Base-by-base conservation (phyloP, 2,329 filamentous ascomycete species). In the Geoglossum cookeanum region DNA sequence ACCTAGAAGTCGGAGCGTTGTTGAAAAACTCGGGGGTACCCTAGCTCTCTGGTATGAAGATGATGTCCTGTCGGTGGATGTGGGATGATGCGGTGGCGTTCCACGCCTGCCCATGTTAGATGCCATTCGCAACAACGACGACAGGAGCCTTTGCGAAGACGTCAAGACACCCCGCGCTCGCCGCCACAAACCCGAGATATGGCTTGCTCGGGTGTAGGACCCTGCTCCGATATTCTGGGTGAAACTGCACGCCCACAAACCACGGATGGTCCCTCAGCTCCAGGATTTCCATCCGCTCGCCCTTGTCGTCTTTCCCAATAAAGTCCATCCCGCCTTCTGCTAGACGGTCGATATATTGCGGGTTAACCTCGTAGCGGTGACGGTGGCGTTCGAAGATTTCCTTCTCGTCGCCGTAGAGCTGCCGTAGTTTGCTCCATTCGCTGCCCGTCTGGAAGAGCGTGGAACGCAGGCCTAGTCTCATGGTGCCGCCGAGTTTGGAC, bases 311-410 rank as follows among this genome's bases (percentile, higher is more conserved):
- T 68, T 88, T 89, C 61, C 85, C 86, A 59, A 90, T 77, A 65
- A 94, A 90, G 47, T 76, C 72, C 35, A 95, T 73, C 0, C 88
- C 89, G 4, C 76, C 79, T 51, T 78, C 71, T 61, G 87, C 78
- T 3, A 95, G 74, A 35, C 71, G 71, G 3, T 84, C 79, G 56
- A 94, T 79, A 65, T 84, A 83, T 9, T 80, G 78, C 0, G 89
- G 88, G 71, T 94, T 94, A 62, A 94, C 86, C 72, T 95, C 89
- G 68, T 94, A 95, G 42, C 88, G 80, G 70, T 95, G 89, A 59
- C 89, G 81, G 69, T 95, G 89, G 55, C 89, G 80, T 74, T 94
- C 89, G 49, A 71, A 66, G 55, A 77, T 73, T 57, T 68, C 67
- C 7, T 57, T 66, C 59, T 67, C 35, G 1, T 72, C 70, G 3